Conservation (phyloP, 768 basidiomycete genomes). For the Leccinum obscurum region DNA sequence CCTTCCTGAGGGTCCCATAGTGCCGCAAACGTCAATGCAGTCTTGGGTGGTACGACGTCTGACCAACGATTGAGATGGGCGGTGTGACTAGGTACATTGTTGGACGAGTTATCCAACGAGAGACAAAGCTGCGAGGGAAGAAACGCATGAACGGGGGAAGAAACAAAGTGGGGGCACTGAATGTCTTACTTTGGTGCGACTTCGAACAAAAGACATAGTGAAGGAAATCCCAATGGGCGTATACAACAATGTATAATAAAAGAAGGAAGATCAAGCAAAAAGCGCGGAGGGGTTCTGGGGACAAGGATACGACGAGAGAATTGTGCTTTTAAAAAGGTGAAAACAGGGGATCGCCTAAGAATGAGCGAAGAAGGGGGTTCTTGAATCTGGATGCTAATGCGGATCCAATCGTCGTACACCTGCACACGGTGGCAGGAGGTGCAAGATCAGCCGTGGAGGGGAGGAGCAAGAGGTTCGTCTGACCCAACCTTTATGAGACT, state of each 20-base stretch:
- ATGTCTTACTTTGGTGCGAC: constrained; percentile 25
- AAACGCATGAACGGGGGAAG: constrained; percentile 1
- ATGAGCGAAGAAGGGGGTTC: constrained; percentile 1
- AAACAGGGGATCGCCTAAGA: neutral
- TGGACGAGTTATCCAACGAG: constrained; percentile 22
- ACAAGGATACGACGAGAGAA: neutral
- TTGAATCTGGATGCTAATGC: constrained; percentile 1
- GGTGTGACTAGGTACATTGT: constrained; percentile 11
- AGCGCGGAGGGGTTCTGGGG: neutral
- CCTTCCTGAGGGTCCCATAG: constrained; percentile 60
- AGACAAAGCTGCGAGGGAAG: constrained; percentile 21
- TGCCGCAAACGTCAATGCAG: constrained; percentile 58
- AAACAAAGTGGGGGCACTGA: neutral
- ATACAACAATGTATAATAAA: neutral
- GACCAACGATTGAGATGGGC: constrained; percentile 48
- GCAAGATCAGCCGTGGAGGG: constrained; percentile 10
- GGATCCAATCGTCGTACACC: constrained; percentile 25
- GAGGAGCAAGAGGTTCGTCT: constrained; percentile 4
- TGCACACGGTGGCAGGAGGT: constrained; percentile 22
- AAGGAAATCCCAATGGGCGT: neutral
- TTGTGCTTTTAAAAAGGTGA: neutral
- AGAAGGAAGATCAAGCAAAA: neutral
- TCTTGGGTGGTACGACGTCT: constrained; percentile 54
- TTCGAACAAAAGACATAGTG: constrained; percentile 19
- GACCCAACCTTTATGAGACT: constrained; percentile 26